phyloP scores from a whole-genome alignment of 768 basidiomycete genomes.

The Russula foetens region DNA sequence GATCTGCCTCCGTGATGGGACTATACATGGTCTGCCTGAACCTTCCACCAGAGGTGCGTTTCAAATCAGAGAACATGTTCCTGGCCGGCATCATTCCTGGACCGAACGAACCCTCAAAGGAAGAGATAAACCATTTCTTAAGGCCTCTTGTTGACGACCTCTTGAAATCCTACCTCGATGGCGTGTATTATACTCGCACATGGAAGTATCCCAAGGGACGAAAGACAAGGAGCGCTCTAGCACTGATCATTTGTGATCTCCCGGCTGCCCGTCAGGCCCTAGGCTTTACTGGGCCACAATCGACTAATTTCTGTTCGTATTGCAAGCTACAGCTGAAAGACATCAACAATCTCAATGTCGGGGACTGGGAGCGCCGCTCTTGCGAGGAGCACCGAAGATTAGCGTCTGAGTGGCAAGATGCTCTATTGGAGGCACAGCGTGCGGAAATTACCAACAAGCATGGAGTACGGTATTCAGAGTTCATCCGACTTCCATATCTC shows the following conservation, averaged over 20 bases:
- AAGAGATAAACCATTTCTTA: constrained; percentile 33
- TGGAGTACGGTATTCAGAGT: constrained; percentile 19
- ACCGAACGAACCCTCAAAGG: constrained; percentile 29
- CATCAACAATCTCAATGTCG: neutral
- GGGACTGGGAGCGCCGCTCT: neutral
- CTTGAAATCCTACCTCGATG: constrained; percentile 27
- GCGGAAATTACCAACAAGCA: constrained; percentile 6
- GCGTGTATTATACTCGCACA: constrained; percentile 27
- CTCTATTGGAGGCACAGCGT: constrained; percentile 5
- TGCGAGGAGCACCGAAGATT: constrained; percentile 1
- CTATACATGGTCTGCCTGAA: neutral
- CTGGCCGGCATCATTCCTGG: constrained; percentile 36
- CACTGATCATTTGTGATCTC: neutral
- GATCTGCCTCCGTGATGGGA: neutral
- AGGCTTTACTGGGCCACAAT: neutral
- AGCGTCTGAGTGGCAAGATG: constrained; percentile 20
- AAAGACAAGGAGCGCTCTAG: neutral
- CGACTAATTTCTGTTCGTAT: neutral
- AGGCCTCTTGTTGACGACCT: constrained; percentile 33
- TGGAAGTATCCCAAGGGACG: neutral
- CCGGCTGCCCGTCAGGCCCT: neutral
- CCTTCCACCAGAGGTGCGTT: constrained; percentile 25
- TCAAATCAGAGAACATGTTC: constrained; percentile 34
- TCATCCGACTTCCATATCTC: neutral
- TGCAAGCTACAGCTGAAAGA: neutral